Percentiles rank a stretch among this genome's conserved stretches.
Evolutionary conservation across 2,329 filamentous ascomycete species (phyloP).

Genomic region (Talaromyces marneffei): DNA sequence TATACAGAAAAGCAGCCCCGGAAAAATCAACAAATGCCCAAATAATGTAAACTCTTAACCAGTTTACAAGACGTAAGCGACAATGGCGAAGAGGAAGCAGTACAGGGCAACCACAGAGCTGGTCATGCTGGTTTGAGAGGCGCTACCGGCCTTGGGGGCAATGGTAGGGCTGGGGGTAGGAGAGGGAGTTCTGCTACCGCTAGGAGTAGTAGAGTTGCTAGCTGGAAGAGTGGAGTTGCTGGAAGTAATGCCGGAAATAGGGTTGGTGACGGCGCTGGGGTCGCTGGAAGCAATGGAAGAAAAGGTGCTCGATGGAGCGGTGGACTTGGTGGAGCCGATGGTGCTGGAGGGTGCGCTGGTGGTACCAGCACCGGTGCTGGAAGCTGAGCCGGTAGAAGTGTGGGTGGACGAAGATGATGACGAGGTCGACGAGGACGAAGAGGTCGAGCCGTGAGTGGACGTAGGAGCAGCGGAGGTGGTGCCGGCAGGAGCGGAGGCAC

Average conservation of each 20-base stretch:
- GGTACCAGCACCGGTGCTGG: not conserved
- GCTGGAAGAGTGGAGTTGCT: constrained; percentile 9
- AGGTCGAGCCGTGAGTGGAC: not conserved
- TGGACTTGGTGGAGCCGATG: constrained; percentile 22
- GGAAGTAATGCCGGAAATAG: not conserved
- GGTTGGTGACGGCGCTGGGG: not conserved
- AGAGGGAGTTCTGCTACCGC: not conserved
- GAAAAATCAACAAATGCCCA: not conserved
- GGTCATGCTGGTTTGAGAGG: constrained; percentile 1
- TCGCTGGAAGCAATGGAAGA: constrained; percentile 1
- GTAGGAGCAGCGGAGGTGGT: not conserved
- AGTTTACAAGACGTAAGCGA: constrained; percentile 13
- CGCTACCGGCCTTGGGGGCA: not conserved
- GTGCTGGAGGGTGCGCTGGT: not conserved
- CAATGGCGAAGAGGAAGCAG: constrained; percentile 13
- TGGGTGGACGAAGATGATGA: not conserved
- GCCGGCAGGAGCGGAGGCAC: constrained; percentile 46
- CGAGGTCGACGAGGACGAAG: not conserved
- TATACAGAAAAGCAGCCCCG: not conserved
- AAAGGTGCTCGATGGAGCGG: constrained; percentile 34
- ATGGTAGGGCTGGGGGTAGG: not conserved
- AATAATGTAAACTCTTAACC: not conserved
- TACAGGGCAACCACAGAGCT: constrained; percentile 12
- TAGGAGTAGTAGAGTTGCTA: constrained; percentile 2
- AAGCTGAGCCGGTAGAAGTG: not conserved